Evolutionary conservation across 73 alveolate species (phyloP).

Genomic region (Tetrahymena elliotti): DNA sequence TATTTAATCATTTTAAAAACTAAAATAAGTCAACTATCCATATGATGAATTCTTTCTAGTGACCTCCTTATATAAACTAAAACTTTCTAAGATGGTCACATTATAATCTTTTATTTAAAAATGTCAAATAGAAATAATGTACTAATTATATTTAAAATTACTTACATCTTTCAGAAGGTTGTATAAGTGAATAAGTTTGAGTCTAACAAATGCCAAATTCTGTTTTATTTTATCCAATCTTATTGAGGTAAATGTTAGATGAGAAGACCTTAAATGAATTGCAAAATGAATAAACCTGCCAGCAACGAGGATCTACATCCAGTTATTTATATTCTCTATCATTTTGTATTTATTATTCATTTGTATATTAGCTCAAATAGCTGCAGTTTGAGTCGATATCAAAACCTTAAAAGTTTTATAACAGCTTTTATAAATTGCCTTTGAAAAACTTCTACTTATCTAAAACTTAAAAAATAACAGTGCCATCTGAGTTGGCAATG

Average conservation of each 20-base stretch:
- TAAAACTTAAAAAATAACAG: background rate
- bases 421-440: background rate
- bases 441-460: background rate
- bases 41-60: background rate
- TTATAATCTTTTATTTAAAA: background rate
- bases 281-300: background rate
- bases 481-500: background rate
- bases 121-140: background rate
- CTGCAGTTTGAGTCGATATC: background rate
- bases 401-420: background rate
- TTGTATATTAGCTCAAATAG: background rate
- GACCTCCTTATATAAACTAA: background rate
- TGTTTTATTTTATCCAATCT: background rate
- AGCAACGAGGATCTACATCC: background rate
- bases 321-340: no score
- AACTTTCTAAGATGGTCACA: background rate
- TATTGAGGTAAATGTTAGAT: background rate
- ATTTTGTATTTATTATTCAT: no score
- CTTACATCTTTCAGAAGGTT: background rate
- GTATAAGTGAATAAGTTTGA: background rate
- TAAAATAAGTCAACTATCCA: background rate
- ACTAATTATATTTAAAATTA: background rate
- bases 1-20: background rate
- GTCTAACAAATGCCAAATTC: background rate
- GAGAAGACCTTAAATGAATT: background rate